Conservation (phyloP, 1,284 basidiomycete species). For the Apiotrichum veenhuisii region DNA sequence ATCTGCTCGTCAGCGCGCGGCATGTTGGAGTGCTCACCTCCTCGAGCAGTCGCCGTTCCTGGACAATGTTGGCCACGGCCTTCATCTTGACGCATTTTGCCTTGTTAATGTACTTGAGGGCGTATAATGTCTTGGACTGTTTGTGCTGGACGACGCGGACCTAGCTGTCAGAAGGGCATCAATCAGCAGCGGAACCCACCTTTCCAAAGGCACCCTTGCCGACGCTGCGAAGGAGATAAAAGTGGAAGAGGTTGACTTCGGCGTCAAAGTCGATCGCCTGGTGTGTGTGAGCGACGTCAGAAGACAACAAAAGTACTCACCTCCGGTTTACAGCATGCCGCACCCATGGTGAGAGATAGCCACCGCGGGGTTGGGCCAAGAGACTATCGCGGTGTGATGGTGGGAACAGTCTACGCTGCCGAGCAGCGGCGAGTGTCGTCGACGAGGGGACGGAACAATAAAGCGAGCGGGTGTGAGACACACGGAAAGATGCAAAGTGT, state of each 20-base stretch:
- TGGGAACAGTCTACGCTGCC: neutral
- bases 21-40: conserved; percentile 58
- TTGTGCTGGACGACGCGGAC: conserved; percentile 98
- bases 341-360: conserved; percentile 48
- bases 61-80: conserved; percentile 93
- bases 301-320: conserved; percentile 40
- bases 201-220: conserved; percentile 99
- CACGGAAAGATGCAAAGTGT: too few species aligned
- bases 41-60: conserved; percentile 85
- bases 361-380: neutral
- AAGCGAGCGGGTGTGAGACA: too few species aligned
- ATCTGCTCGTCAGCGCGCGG: conserved; percentile 56
- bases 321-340: conserved; percentile 56
- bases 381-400: neutral
- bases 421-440: too few species aligned
- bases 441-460: too few species aligned
- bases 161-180: conserved; percentile 51
- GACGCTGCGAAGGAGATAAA: conserved; percentile 86
- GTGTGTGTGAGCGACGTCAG: neutral
- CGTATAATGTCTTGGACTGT: conserved; percentile 88
- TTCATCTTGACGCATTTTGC: conserved; percentile 96
- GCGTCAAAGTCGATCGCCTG: conserved; percentile 98
- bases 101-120: conserved; percentile 99
- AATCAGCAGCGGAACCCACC: conserved; percentile 55
- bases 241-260: conserved; percentile 95